phyloP scores from a whole-genome alignment of 2,329 filamentous ascomycete species.

The Cladorrhinum sp. region DNA sequence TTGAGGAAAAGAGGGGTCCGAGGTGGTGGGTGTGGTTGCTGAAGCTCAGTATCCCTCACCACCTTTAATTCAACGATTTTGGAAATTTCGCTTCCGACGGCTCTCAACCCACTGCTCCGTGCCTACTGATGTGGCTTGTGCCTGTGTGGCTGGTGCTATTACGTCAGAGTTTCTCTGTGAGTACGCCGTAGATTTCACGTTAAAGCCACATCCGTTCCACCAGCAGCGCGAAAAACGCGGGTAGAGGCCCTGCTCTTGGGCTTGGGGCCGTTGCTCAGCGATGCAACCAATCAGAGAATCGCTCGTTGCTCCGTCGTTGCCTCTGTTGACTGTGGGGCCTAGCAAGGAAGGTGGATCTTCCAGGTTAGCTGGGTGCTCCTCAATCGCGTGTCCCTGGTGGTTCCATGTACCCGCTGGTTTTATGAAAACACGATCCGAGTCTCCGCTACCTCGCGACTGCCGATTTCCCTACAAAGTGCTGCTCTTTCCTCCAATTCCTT shows the following conservation, averaged over 20 bases:
- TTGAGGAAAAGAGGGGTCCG: neutral
- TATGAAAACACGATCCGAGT: slow-evolving; percentile 3
- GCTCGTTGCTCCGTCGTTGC: slow-evolving; percentile 63
- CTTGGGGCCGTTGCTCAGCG: slow-evolving; percentile 10
- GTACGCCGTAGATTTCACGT: neutral
- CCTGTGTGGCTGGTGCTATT: neutral
- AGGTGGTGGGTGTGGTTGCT: neutral
- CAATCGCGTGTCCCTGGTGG: slow-evolving; percentile 24
- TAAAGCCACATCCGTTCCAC: neutral
- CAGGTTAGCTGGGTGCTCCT: slow-evolving; percentile 29
- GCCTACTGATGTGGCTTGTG: neutral
- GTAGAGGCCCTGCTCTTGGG: slow-evolving; percentile 17
- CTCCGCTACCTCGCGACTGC: neutral
- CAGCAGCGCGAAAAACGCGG: slow-evolving; percentile 27
- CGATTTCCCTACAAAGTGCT: neutral
- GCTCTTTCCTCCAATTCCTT: neutral
- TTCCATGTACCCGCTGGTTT: slow-evolving; percentile 26
- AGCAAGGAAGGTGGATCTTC: slow-evolving; percentile 27
- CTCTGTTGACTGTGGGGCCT: slow-evolving; percentile 45
- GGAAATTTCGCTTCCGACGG: neutral
- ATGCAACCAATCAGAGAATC: slow-evolving; percentile 42
- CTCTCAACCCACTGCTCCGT: neutral
- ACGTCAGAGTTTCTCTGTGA: neutral
- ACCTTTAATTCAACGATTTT: neutral
- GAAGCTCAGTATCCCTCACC: neutral